phyloP scores from a whole-genome alignment of 495 filamentous ascomycete species.

The Glarea lozoyensis region DNA sequence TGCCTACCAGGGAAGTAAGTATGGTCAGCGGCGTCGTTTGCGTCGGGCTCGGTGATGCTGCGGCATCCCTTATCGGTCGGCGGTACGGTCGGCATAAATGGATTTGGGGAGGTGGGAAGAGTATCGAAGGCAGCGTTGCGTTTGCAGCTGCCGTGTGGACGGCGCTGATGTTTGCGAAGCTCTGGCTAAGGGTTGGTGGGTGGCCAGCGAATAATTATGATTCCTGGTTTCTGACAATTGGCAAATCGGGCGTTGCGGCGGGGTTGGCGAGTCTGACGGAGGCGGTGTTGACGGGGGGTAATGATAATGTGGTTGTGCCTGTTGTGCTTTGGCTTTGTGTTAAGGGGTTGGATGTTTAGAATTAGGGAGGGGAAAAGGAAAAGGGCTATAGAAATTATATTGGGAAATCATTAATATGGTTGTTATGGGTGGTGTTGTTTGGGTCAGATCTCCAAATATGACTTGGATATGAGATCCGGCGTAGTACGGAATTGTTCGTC shows the following conservation, averaged over 20 bases:
- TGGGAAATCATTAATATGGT: too few relatives aligned
- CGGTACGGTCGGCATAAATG: slow-evolving; percentile 82
- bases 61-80: slow-evolving; percentile 86
- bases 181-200: slow-evolving; percentile 66
- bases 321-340: slow-evolving; percentile 87
- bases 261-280: slow-evolving; percentile 83
- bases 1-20: slow-evolving; percentile 59
- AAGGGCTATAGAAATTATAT: too few relatives aligned
- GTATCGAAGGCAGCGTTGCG: slow-evolving; percentile 80
- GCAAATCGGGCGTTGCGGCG: slow-evolving; percentile 61
- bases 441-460: too few relatives aligned
- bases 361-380: too few relatives aligned
- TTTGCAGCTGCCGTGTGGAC: slow-evolving; percentile 72
- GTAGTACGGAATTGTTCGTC: too few relatives aligned
- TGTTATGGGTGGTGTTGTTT: too few relatives aligned
- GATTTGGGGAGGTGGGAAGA: slow-evolving; percentile 96
- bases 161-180: slow-evolving; percentile 61
- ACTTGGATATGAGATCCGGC: too few relatives aligned
- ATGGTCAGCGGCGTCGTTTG: slow-evolving; percentile 90
- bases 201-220: slow-evolving; percentile 42
- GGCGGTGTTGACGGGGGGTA: slow-evolving; percentile 90
- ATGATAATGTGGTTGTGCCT: slow-evolving; percentile 98
- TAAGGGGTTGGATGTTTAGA: slow-evolving; percentile 62
- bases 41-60: slow-evolving; percentile 91
- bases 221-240: slow-evolving; percentile 34